A percentile compares a stretch with the other conserved stretches of the same genome.
phyloP scores from a whole-genome alignment of 2,329 filamentous ascomycete genomes.

The Aspergillus pseudoterreus region DNA sequence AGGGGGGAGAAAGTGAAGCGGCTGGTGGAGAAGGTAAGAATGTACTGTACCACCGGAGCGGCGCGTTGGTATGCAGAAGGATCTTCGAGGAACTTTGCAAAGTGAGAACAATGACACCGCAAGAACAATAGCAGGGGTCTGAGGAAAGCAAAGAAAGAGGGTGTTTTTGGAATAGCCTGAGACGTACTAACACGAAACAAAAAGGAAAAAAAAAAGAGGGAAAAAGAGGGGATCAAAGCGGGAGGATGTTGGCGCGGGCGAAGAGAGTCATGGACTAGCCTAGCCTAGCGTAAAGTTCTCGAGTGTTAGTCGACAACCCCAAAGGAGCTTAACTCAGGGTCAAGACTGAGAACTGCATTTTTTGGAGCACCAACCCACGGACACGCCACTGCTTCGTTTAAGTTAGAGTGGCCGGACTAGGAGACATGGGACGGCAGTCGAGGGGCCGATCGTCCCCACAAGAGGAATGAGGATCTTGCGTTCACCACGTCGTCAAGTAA shows the following conservation, averaged over 20 bases:
- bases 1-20: slow-evolving; percentile 7
- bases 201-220: slow-evolving; percentile 4
- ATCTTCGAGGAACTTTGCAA: not conserved
- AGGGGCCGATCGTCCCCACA: slow-evolving; percentile 24
- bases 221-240: slow-evolving; percentile 11
- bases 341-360: slow-evolving; percentile 5
- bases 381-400: slow-evolving; percentile 16
- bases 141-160: slow-evolving; percentile 2
- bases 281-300: not conserved
- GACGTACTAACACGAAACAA: not conserved
- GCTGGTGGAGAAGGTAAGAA: slow-evolving; percentile 9
- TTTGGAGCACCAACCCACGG: slow-evolving; percentile 7
- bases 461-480: slow-evolving; percentile 20
- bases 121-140: not conserved
- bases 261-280: slow-evolving; percentile 3
- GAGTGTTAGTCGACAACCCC: not conserved
- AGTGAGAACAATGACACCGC: not conserved
- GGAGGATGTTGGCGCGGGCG: slow-evolving; percentile 12
- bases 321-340: slow-evolving; percentile 11
- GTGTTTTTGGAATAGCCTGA: not conserved
- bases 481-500: slow-evolving; percentile 9
- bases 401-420: slow-evolving; percentile 12
- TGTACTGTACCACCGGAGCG: slow-evolving; percentile 3
- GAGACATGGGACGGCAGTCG: slow-evolving; percentile 19
- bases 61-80: slow-evolving; percentile 1